Evolutionary conservation across 495 filamentous ascomycete species (phyloP).

Genomic region (Talaromyces ruber): DNA sequence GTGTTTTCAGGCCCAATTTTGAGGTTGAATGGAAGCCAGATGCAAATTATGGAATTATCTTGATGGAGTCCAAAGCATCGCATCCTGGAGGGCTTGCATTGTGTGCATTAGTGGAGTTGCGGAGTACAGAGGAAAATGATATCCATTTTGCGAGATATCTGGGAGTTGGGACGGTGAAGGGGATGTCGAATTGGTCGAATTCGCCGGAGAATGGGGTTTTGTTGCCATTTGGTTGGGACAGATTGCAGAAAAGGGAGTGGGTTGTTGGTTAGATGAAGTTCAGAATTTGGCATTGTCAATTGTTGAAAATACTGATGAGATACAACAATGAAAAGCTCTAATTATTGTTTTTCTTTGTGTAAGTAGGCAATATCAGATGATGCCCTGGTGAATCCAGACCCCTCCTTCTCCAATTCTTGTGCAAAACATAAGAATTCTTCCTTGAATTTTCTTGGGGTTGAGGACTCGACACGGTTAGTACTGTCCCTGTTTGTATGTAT

Average conservation of each 20-base stretch:
- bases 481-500: too few species aligned
- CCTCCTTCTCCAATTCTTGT: too few species aligned
- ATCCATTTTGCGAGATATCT: background rate
- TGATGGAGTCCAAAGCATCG: background rate
- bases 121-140: background rate
- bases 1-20: background rate
- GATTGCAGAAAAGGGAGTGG: background rate
- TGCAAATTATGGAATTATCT: background rate
- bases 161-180: background rate
- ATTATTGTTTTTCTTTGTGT: too few species aligned
- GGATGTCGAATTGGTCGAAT: background rate
- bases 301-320: too few species aligned
- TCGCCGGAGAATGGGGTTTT: background rate
- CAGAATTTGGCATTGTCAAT: background rate
- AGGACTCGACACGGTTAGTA: too few species aligned
- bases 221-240: background rate
- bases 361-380: too few species aligned
- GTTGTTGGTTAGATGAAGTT: background rate
- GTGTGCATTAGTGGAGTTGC: background rate
- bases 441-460: too few species aligned
- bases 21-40: background rate
- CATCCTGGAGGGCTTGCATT: background rate
- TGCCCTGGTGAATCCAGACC: too few species aligned
- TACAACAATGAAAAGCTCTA: too few species aligned
- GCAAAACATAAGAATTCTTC: too few species aligned